Evolutionary conservation across 768 basidiomycete species (phyloP).

Genomic region (Macrocybe gigantea): DNA sequence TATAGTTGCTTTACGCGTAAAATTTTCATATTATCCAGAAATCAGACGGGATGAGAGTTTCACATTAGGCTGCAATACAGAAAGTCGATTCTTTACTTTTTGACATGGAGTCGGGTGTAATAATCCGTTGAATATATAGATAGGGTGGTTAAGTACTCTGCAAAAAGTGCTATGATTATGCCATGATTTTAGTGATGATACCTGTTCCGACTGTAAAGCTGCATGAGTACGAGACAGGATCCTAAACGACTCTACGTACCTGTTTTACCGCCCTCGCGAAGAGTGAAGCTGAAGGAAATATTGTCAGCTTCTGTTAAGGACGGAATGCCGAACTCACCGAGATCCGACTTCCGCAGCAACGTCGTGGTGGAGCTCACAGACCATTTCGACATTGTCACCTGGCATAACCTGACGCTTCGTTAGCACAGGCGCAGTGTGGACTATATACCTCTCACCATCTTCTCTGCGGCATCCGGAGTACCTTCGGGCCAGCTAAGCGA

Average conservation of each 20-base stretch:
- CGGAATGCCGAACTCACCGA: constrained; percentile 37
- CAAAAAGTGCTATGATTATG: constrained; percentile 11
- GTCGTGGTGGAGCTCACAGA: constrained; percentile 76
- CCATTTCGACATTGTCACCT: constrained; percentile 94
- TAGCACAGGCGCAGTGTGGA: background rate
- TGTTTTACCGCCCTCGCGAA: constrained; percentile 93
- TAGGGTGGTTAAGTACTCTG: too few relatives aligned
- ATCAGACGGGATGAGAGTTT: too few relatives aligned
- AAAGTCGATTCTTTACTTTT: too few relatives aligned
- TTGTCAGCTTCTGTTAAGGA: constrained; percentile 4
- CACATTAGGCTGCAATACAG: too few relatives aligned
- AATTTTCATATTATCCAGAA: too few relatives aligned
- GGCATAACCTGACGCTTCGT: constrained; percentile 72
- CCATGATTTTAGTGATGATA: constrained; percentile 81
- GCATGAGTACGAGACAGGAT: constrained; percentile 4
- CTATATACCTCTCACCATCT: constrained; percentile 54
- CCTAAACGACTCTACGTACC: constrained; percentile 38
- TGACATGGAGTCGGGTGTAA: constrained; percentile 6
- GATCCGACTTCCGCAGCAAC: constrained; percentile 87
- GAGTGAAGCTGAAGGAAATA: constrained; percentile 55
- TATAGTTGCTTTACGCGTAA: too few relatives aligned
- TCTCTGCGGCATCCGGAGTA: constrained; percentile 74
- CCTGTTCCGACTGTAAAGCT: constrained; percentile 77
- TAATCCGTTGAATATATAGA: too few relatives aligned
- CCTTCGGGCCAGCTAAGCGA: constrained; percentile 81